These are phyloP conservation scores for Phytophthora rubi DNA, from an alignment of 352 stramenopile species.

Conservation along the genomic window DNA sequence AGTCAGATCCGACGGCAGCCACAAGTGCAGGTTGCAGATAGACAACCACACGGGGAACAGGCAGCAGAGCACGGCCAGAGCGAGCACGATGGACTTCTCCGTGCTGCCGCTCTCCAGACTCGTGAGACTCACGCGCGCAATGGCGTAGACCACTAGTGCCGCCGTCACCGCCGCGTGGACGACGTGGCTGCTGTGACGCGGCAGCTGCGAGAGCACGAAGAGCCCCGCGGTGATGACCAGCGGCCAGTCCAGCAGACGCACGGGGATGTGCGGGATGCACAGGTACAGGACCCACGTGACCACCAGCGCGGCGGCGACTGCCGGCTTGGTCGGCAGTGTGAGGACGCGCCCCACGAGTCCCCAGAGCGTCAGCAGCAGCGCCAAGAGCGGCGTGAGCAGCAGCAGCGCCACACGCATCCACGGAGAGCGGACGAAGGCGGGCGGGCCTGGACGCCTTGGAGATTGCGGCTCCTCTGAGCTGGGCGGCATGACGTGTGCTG, in stretches of 20 bases:
- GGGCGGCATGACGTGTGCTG: slow-evolving; percentile 11
- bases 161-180: slow-evolving; percentile 38
- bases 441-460: slow-evolving; percentile 21
- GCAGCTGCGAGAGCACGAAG: slow-evolving; percentile 36
- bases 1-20: slow-evolving; percentile 59
- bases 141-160: slow-evolving; percentile 53
- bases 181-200: slow-evolving; percentile 28
- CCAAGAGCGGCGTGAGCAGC: slow-evolving; percentile 51
- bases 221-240: slow-evolving; percentile 57
- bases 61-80: slow-evolving; percentile 50
- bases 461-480: slow-evolving; percentile 11
- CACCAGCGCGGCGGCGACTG: slow-evolving; percentile 35
- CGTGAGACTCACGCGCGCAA: slow-evolving; percentile 49
- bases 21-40: slow-evolving; percentile 55
- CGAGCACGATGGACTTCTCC: slow-evolving; percentile 42
- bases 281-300: slow-evolving; percentile 62
- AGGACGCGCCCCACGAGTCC: slow-evolving; percentile 56
- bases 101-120: slow-evolving; percentile 43
- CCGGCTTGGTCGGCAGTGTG: slow-evolving; percentile 45
- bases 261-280: slow-evolving; percentile 53
- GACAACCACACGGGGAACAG: slow-evolving; percentile 60
- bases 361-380: slow-evolving; percentile 63
- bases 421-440: slow-evolving; percentile 19
- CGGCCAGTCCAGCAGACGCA: slow-evolving; percentile 61
- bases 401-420: slow-evolving; percentile 41